Base-by-base conservation (phyloP, 2,329 filamentous ascomycete species). In the Neurospora sp. region DNA sequence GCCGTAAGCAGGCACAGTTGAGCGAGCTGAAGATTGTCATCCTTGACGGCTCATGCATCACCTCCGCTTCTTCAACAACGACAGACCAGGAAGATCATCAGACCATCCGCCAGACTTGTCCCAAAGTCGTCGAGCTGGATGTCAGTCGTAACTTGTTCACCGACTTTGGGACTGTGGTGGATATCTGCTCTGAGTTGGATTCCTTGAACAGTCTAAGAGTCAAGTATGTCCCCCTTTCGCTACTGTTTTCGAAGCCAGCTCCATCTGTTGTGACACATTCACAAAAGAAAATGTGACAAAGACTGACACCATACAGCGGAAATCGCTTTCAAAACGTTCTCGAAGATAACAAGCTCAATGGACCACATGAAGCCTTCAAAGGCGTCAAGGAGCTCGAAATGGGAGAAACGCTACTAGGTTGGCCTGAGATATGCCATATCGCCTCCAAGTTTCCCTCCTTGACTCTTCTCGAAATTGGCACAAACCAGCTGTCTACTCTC, bases 131-230 rank as follows among this genome's bases (percentile, higher is more conserved):
- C 1, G 92, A 97, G 77, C 83, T 98, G 66, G 94, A 97, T 77
- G 79, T 99, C 57, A 93, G 93, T 76, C 87, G 92, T 67, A 98
- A 97, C 78, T 79, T 97, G 40, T 89, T 98, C 75, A 88, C 89
- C 69, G 81, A 81, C 11, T 86, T 94, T 78, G 81, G 81, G 2
- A 87, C 91, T 33, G 85, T 97, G 10, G 85, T 88, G 19, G 83
- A 86, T 2, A 91, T 98, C 46, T 96, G 92, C 77, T 82, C 81
- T 6, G 87, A 91, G 73, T 82, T 98, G 41, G 84, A 85, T n/a
- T 83, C 83, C 23, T 78, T 98, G 73, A 87, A 82, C 70, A 87
- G 82, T 67, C 78, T 97, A 74, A 89, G 88, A 72, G 81, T 95
- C 41, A 92, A 91, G 92, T 94, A 81, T 76, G 88, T 77, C 19